Evolutionary conservation across 129 eudicot genomes (phyloP), one percentile per base, ranked within the genome.

Genomic region (Escallonia herrerae): DNA sequence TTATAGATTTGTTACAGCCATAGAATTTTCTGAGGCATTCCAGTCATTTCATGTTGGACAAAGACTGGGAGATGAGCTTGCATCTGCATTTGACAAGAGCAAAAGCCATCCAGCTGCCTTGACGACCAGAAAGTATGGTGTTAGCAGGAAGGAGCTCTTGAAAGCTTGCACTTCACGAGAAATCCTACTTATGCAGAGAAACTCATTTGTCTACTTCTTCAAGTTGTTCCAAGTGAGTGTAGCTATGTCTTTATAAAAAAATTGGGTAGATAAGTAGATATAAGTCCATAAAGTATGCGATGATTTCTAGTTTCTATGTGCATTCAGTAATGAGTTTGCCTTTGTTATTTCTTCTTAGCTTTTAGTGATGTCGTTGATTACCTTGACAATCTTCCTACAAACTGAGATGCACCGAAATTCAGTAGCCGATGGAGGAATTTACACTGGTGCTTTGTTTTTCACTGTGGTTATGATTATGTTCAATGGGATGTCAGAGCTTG

Each of bases 51-150:
- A 74, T 56, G 75, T 83, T 39, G 90, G 95, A 56, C 64, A 76
- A 56, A 73, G 52, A 42, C 7, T 86, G 22, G 64, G 11, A 42
- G 63, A 68, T 13, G 87, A 83, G 33, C 64, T 86, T 2, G 60
- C 82, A 15, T 57, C 58, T 10, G 83, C 87, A 7, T 86, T 43
- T 54, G 87, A 86, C 40, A 86, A 78, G 68, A 80, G 62, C 42
- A 80, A 72, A 66, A 80, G 90, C 61, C 95, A 86, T 63, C 90
- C 95, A 3, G 95, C 90, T 5, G 90, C 95, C 70, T 72, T 86
- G 72, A 72, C 95, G 2, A 81, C 82, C 41, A 43, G 77, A 63
- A 78, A 75, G 43, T 86, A 80, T 40, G 87, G 90, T 61, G 44
- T 83, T 60, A 71, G 72, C 7, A 81, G 69, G 48, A 86, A 11